These are phyloP conservation scores for Cyberlindnera galapagoensis DNA, from an alignment of 805 yeast genomes.

Conservation along the genomic window DNA sequence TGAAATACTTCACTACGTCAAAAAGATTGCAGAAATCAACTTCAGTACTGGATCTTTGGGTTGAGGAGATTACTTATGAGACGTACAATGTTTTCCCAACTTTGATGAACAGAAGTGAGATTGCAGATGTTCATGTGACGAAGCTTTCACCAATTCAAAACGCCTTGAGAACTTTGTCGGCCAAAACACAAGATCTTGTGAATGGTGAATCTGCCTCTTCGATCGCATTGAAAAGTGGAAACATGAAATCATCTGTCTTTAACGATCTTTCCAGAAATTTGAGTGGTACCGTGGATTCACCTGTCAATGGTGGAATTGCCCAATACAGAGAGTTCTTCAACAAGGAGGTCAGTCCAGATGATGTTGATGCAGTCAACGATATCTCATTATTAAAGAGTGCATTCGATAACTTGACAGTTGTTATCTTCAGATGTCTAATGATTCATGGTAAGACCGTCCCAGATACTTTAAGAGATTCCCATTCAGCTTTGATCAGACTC, in stretches of 20 bases:
- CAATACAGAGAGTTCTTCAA: slow-evolving; percentile 67
- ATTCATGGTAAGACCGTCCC: slow-evolving; percentile 66
- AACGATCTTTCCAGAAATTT: slow-evolving; percentile 63
- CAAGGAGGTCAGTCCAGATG: slow-evolving; percentile 26
- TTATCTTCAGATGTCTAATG: slow-evolving; percentile 57
- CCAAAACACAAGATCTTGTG: slow-evolving; percentile 66
- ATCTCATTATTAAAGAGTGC: slow-evolving; percentile 30
- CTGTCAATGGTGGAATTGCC: slow-evolving; percentile 89
- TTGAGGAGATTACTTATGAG: slow-evolving; percentile 77
- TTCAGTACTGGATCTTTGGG: slow-evolving; percentile 74
- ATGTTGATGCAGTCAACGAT: slow-evolving; percentile 25
- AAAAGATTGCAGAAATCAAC: slow-evolving; percentile 70
- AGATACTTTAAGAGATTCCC: slow-evolving; percentile 49
- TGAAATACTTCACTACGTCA: slow-evolving; percentile 62
- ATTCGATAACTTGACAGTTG: slow-evolving; percentile 62
- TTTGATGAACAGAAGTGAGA: slow-evolving; percentile 77
- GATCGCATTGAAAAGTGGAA: slow-evolving; percentile 45
- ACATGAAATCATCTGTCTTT: slow-evolving; percentile 42
- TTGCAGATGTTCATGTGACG: slow-evolving; percentile 39
- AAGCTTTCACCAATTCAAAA: slow-evolving; percentile 80
- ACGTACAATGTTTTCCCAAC: slow-evolving; percentile 79
- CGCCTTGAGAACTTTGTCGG: slow-evolving; percentile 61
- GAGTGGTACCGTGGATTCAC: slow-evolving; percentile 86
- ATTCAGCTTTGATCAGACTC: slow-evolving; percentile 54
- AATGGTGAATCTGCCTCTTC: slow-evolving; percentile 58